A percentile compares a stretch with the other conserved stretches of the same genome.
Evolutionary conservation across 1,284 basidiomycete genomes (phyloP).

Genomic region (Ceratobasidium sp.): DNA sequence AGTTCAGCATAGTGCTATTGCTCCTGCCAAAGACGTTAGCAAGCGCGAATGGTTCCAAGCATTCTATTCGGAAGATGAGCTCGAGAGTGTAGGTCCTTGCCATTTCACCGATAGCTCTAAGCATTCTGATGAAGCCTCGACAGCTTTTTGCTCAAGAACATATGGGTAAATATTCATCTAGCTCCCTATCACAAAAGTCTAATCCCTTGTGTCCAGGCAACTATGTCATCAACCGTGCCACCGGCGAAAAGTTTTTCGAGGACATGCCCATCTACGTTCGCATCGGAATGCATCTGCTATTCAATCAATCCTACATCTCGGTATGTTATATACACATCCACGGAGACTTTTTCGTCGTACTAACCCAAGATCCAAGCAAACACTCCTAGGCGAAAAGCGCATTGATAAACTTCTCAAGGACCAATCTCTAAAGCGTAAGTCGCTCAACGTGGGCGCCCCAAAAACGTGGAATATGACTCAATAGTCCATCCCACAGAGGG

Average conservation of each 20-base stretch:
- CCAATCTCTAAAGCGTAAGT: conserved; percentile 64
- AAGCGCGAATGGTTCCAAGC: conserved; percentile 38
- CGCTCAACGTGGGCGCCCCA: not conserved
- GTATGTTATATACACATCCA: conserved; percentile 13
- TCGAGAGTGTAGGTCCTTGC: conserved; percentile 43
- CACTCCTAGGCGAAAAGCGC: conserved; percentile 59
- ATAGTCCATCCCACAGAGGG: conserved; percentile 51
- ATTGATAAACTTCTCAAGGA: conserved; percentile 61
- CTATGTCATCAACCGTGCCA: conserved; percentile 59
- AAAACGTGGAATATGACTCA: not conserved
- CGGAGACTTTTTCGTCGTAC: conserved; percentile 1
- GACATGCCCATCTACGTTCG: conserved; percentile 65
- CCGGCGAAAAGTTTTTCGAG: conserved; percentile 64
- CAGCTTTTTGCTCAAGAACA: conserved; percentile 47
- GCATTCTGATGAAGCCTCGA: not conserved
- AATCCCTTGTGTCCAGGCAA: conserved; percentile 51
- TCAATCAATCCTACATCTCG: conserved; percentile 53
- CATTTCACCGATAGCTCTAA: not conserved
- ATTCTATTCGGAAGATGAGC: conserved; percentile 42
- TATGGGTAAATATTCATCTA: conserved; percentile 49
- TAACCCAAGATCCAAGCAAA: conserved; percentile 51
- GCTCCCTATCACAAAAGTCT: not conserved
- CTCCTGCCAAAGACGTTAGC: not conserved
- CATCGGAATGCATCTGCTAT: conserved; percentile 63
- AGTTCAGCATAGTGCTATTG: conserved; percentile 34